These are phyloP conservation scores for Fraxinus velutina DNA, from an alignment of 305 asterid species.

Conservation along the genomic window DNA sequence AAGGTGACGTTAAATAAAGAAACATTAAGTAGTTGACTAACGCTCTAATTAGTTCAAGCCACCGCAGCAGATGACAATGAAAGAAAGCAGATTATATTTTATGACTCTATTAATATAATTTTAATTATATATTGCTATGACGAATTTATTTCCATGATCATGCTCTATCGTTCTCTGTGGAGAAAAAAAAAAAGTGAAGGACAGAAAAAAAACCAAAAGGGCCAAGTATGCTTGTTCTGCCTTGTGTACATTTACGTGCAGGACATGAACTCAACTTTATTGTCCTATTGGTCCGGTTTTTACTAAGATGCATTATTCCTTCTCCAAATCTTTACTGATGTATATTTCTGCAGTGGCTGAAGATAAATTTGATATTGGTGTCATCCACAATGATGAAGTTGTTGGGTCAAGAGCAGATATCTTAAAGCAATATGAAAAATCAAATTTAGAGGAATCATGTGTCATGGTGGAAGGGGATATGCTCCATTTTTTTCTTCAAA, in stretches of 20 bases:
- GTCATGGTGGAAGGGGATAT: constrained; percentile 58
- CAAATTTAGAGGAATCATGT: constrained; percentile 59
- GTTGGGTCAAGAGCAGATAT: constrained; percentile 25
- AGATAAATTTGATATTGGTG: constrained; percentile 36
- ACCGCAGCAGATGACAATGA: background rate
- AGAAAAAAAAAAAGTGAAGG: background rate
- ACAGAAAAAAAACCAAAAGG: background rate
- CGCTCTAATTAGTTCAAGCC: background rate
- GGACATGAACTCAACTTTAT: background rate
- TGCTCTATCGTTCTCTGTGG: background rate
- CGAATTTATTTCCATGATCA: background rate
- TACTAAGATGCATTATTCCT: background rate
- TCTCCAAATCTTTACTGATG: background rate
- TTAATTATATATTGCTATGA: background rate
- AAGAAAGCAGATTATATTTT: background rate
- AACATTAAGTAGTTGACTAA: background rate
- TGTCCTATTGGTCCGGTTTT: background rate
- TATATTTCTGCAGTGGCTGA: constrained; percentile 24
- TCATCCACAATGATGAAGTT: constrained; percentile 36
- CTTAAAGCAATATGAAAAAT: constrained; percentile 33
- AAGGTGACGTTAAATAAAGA: background rate
- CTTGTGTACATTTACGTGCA: background rate
- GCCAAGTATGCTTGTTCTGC: background rate
- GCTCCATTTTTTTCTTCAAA: constrained; percentile 29
- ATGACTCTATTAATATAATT: too few relatives aligned